Evolutionary conservation across 2,329 filamentous ascomycete genomes (phyloP), one percentile per base, ranked within the genome.

Genomic region (Aspergillus versicolor): DNA sequence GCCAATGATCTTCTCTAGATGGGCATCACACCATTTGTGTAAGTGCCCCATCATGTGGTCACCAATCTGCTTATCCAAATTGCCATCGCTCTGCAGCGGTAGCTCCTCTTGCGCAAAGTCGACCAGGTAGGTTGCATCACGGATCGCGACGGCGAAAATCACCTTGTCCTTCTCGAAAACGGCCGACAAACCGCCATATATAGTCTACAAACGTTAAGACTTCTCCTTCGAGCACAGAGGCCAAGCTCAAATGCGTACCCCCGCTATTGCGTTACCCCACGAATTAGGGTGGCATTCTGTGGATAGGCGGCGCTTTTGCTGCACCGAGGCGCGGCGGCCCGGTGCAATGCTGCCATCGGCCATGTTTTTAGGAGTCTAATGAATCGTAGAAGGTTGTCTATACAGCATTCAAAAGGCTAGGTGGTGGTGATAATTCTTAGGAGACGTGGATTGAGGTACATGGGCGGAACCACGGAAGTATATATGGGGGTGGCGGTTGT

Each of bases 1-100:
- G 7, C 90, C 90, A 19, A 91, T 80, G 63, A 92, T 88, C 72
- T 93, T 94, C 76, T 85, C 84, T 56, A 86, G 76, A 69, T 91
- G 88, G 12, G 83, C 78, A 42, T 83, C 77, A 62, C 86, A 84
- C 64, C 91, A 92, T 21, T 74, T 67, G 34, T 81, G 72, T 30
- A 90, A 75, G 47, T 82, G 77, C 0, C 67, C 61, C 59, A 90
- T 74, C 44, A 92, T 77, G 61, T 84, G 83, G 53, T 88, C 81
- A 17, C 82, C 82, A 34, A 89, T 71, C 54, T 83, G 79, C 17
- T 78, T 69, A 34, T 73, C 71, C 51, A 60, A 45, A 6, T 70
- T 70, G 52, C 75, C 66, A 19, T 37, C 73, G 67, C 44, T 78
- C 73, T 8, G 77, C 73, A 11, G 81, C 69, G 19, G 76, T 67